These are phyloP conservation scores for Asterionellopsis glacialis DNA, from an alignment of 108 stramenopile species.

Conservation along the genomic window DNA sequence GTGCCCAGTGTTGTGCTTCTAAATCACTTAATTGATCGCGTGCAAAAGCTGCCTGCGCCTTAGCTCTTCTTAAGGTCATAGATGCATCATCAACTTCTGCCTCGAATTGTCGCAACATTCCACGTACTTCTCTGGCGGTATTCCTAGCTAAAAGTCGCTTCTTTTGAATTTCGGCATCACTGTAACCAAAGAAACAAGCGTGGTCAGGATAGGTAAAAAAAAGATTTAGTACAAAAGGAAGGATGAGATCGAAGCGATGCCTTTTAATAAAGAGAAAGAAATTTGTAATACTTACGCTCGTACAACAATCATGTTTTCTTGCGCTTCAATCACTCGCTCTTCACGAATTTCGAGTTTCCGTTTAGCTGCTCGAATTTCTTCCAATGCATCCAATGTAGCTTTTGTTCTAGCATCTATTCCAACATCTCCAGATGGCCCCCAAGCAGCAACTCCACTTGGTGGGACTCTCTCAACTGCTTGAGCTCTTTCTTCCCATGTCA, in stretches of 20 bases:
- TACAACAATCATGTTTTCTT: conserved; percentile 60
- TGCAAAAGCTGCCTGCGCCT: conserved; percentile 47
- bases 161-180: conserved; percentile 28
- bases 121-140: conserved; percentile 14
- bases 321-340: conserved; percentile 44
- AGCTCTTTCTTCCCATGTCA: conserved; percentile 70
- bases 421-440: conserved; percentile 72
- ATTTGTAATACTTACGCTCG: conserved; percentile 39
- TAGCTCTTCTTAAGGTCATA: conserved; percentile 49
- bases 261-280: not conserved
- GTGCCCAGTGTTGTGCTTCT: conserved; percentile 70
- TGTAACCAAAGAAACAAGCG: conserved; percentile 3
- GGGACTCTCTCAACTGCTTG: conserved; percentile 74
- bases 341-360: conserved; percentile 41
- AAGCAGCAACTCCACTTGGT: conserved; percentile 51
- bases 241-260: too few relatives aligned
- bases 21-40: conserved; percentile 37
- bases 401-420: conserved; percentile 55
- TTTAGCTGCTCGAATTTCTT: conserved; percentile 56
- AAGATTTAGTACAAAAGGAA: not conserved
- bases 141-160: conserved; percentile 22
- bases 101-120: conserved; percentile 49
- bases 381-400: conserved; percentile 64
- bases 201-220: not conserved
- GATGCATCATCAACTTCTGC: conserved; percentile 67